These are phyloP conservation scores for Kodamaea anthophila DNA, from an alignment of 1,139 yeast genomes.

Conservation along the genomic window DNA sequence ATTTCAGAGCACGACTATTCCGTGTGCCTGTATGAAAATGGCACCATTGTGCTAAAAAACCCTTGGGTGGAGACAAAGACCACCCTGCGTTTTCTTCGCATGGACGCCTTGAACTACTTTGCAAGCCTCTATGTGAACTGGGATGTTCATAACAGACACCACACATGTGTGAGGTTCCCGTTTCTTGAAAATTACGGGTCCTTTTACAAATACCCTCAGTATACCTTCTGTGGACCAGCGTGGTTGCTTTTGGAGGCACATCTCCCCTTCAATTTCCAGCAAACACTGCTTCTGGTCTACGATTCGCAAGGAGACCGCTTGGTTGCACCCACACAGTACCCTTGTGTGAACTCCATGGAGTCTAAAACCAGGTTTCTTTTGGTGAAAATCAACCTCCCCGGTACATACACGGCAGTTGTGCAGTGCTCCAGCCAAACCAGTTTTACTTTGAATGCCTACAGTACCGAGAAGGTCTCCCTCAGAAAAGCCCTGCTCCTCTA, in stretches of 20 bases:
- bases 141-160: no score
- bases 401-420: constrained; percentile 22
- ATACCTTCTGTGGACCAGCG: constrained; percentile 37
- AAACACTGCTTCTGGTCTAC: constrained; percentile 25
- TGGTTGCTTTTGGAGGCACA: constrained; percentile 49
- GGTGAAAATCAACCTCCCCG: constrained; percentile 21
- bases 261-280: constrained; percentile 15
- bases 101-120: constrained; percentile 41
- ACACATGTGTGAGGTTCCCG: constrained; percentile 13
- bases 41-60: constrained; percentile 39
- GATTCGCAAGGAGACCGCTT: constrained; percentile 30
- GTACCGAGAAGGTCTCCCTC: constrained; percentile 22
- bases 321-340: constrained; percentile 24
- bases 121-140: constrained; percentile 62
- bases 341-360: constrained; percentile 15
- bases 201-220: constrained; percentile 44
- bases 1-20: constrained; percentile 70
- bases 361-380: constrained; percentile 27
- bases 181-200: neutral
- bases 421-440: constrained; percentile 19
- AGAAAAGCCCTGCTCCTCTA: constrained; percentile 20
- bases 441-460: constrained; percentile 35
- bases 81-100: constrained; percentile 14
- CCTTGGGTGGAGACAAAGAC: constrained; percentile 39
- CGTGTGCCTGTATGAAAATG: constrained; percentile 14